Evolutionary conservation across 1,284 basidiomycete species (phyloP), one percentile per base, ranked within the genome.

Genomic region (Grifola frondosa): DNA sequence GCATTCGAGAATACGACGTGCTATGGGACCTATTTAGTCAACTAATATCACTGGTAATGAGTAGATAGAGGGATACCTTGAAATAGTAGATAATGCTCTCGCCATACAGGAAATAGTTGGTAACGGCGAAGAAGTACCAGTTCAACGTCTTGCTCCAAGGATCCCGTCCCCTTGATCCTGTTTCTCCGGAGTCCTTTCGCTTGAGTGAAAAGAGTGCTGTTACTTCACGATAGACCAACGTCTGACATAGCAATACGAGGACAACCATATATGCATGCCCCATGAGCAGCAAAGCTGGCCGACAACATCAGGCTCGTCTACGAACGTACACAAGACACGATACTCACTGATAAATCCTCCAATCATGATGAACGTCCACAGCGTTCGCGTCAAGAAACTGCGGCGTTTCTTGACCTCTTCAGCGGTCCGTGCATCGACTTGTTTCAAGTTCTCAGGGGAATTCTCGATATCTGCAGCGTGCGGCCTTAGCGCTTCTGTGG

Each of bases 1-100:
- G 91, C 90, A 54, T 97, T 95, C 37, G 91, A 86, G 58, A 97
- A 97, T 26, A 98, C 90, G 46, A 99, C 92, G 65, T 99, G 96
- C 92, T 91, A 52, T 17, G 40, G 19, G 24, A 32, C 12, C 8
- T 29, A 21, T n/a, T n/a, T n/a, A n/a, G n/a, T n/a, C n/a, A n/a
- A n/a, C n/a, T n/a, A n/a, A n/a, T n/a, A n/a, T n/a, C n/a, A n/a
- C 11, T 23, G 12, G 3, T 12, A 15, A 16, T 13, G 39, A 15
- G 38, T 20, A 11, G 24, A 12, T 25, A 26, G n/a, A n/a, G n/a
- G n/a, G 69, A 15, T 44, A 88, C 89, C 77, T 99, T 99, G 81
- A 99, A 98, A 73, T 99, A 99, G 71, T 99, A 97, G 61, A 99
- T 97, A 64, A 99, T 95, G 54, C 92, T 96, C 71, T 99, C 97